A percentile compares a stretch with the other conserved stretches of the same genome.
These are phyloP conservation scores for Thielaviopsis ethacetica DNA, from an alignment of 2,329 filamentous ascomycete species.

Conservation along the genomic window DNA sequence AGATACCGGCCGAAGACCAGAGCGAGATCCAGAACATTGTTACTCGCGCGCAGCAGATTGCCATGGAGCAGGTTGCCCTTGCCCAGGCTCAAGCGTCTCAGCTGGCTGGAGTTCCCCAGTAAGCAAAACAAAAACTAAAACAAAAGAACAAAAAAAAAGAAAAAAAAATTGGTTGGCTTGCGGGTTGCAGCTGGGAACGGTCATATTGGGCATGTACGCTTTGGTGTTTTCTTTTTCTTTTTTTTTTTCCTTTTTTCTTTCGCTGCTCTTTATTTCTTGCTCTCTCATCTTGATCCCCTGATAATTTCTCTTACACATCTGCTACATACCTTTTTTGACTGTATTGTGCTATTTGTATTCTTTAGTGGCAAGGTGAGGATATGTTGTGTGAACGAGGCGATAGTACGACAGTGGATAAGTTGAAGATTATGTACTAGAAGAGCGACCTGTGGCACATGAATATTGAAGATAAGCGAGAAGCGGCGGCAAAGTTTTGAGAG, in stretches of 20 bases:
- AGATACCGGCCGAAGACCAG: slow-evolving; percentile 67
- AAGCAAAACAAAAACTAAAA: not conserved
- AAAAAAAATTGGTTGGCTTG: not conserved
- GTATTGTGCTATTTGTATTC: not conserved
- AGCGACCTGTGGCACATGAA: too few species aligned
- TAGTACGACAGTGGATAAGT: not conserved
- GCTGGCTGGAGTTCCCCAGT: slow-evolving; percentile 3
- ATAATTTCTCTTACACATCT: not conserved
- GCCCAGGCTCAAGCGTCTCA: slow-evolving; percentile 15
- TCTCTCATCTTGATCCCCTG: not conserved
- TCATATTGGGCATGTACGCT: not conserved
- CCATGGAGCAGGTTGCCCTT: slow-evolving; percentile 19
- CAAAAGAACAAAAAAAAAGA: not conserved
- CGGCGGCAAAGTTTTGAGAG: too few species aligned
- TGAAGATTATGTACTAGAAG: too few species aligned
- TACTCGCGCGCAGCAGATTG: slow-evolving; percentile 37
- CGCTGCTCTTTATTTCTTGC: not conserved
- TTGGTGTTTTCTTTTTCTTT: not conserved
- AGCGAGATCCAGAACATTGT: slow-evolving; percentile 64
- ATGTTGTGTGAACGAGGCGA: not conserved
- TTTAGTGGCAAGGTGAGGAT: not conserved
- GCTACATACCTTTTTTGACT: not conserved
- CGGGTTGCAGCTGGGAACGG: not conserved
- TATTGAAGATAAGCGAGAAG: too few species aligned
- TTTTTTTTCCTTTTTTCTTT: not conserved